phyloP scores from a whole-genome alignment of 345 rosid species.

The Eucalyptus cloeziana region DNA sequence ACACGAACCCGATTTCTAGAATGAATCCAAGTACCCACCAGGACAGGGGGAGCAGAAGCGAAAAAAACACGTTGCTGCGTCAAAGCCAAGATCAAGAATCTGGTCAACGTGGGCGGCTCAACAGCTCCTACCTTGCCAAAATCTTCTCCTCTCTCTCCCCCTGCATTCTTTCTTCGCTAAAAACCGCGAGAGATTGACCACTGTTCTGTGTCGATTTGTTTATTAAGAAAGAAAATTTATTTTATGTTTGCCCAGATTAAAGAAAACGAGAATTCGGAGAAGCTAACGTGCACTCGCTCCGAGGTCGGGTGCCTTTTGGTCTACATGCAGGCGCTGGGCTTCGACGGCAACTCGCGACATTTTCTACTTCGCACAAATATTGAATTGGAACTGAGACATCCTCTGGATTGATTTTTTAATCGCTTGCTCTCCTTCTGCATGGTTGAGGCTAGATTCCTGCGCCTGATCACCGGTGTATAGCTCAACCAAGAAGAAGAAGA shows the following conservation, averaged over 20 bases:
- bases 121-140: background rate
- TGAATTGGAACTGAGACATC: background rate
- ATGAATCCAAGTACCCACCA: background rate
- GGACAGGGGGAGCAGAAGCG: background rate
- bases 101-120: constrained; percentile 1
- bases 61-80: background rate
- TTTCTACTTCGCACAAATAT: background rate
- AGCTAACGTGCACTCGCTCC: background rate
- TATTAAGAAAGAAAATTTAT: background rate
- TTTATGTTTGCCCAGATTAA: background rate
- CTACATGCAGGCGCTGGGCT: background rate
- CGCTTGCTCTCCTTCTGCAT: background rate
- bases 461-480: background rate
- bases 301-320: background rate
- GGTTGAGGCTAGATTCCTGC: background rate
- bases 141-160: background rate
- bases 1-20: background rate
- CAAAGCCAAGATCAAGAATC: background rate
- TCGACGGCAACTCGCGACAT: background rate
- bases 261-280: background rate
- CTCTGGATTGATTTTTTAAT: background rate
- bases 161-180: background rate
- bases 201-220: background rate
- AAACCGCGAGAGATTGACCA: background rate
- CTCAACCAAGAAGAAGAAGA: background rate